Evolutionary conservation across 805 yeast species (phyloP).

Genomic region (Schizosaccharomyces osmophilus): DNA sequence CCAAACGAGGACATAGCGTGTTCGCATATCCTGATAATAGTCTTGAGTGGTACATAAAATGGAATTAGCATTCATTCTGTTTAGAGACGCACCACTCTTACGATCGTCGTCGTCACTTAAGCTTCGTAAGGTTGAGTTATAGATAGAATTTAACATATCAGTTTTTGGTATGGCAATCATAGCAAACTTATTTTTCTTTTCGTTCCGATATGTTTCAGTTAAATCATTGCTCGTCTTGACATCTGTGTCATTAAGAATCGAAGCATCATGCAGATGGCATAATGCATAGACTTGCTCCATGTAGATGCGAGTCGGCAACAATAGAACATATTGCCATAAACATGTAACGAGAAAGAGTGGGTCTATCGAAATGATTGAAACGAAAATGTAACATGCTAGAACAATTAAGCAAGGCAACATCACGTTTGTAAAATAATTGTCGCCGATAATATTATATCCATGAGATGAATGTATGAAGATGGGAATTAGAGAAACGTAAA

Average conservation of each 20-base stretch:
- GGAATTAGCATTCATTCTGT: constrained; percentile 23
- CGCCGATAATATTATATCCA: constrained; percentile 26
- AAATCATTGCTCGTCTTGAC: too few relatives aligned
- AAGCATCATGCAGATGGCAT: constrained; percentile 87
- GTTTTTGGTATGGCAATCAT: constrained; percentile 18
- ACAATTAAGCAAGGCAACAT: constrained; percentile 71
- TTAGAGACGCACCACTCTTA: background rate
- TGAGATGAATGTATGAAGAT: constrained; percentile 11
- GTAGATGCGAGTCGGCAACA: constrained; percentile 76
- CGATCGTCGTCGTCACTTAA: background rate
- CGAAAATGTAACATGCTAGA: constrained; percentile 51
- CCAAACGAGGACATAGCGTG: constrained; percentile 77
- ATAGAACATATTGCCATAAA: constrained; percentile 54
- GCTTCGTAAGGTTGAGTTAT: background rate
- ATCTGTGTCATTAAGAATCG: constrained; percentile 77
- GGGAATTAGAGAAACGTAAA: background rate
- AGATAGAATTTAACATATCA: background rate
- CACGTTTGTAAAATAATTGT: constrained; percentile 59
- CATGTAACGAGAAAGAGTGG: constrained; percentile 86
- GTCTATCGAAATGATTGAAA: constrained; percentile 60
- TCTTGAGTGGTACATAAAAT: constrained; percentile 37
- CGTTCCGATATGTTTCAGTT: too few relatives aligned
- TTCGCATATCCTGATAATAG: constrained; percentile 75
- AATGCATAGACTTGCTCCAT: constrained; percentile 84
- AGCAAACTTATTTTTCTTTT: constrained; percentile 24